These are phyloP conservation scores for Solanum tarapatanum DNA, from an alignment of 257 asterid species.

Conservation along the genomic window DNA sequence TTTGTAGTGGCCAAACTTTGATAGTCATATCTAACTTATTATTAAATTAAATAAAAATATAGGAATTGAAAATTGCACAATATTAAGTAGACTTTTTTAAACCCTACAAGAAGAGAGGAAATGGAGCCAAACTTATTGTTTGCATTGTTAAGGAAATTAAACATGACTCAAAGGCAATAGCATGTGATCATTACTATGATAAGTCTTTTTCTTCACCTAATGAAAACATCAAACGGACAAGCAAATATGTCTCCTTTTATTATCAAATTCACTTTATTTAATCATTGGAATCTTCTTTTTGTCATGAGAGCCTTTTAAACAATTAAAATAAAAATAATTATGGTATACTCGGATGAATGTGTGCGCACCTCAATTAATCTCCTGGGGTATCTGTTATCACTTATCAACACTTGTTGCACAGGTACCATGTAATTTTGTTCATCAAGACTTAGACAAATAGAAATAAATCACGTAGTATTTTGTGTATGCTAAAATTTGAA, in stretches of 20 bases:
- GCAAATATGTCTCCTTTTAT: background rate
- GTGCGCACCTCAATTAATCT: background rate
- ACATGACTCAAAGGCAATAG: background rate
- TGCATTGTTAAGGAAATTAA: background rate
- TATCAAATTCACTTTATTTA: background rate
- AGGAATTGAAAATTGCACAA: background rate
- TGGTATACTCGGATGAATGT: background rate
- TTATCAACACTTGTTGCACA: background rate
- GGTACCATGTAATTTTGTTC: background rate
- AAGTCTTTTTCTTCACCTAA: background rate
- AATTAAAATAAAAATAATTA: background rate
- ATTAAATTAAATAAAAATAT: background rate
- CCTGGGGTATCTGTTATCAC: background rate
- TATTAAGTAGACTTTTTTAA: background rate
- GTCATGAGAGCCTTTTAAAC: background rate
- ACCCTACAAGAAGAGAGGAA: background rate
- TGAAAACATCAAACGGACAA: background rate
- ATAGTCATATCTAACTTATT: background rate
- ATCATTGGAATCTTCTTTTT: background rate
- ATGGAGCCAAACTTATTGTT: background rate
- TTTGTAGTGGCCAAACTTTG: slow-evolving; percentile 2
- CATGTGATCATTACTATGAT: background rate
- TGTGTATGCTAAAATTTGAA: background rate
- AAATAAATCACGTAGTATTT: background rate
- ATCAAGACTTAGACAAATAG: background rate